A percentile compares a stretch with the other conserved stretches of the same genome.
Conservation (phyloP, 2,329 filamentous ascomycete genomes). For the Hymenoscyphus repandus region DNA sequence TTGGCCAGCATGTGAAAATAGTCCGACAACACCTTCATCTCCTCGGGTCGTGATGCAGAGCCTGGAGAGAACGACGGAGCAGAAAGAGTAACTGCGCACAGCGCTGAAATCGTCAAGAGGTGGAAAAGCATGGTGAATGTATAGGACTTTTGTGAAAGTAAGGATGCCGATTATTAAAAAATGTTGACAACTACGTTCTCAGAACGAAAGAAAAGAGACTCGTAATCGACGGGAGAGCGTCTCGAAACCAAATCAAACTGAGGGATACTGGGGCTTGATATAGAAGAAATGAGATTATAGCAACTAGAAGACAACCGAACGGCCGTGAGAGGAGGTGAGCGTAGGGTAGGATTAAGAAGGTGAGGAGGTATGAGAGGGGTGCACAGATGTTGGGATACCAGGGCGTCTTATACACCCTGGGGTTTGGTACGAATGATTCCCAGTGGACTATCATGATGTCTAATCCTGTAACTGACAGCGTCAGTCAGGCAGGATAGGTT, state of each 20-base stretch:
- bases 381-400: conserved; percentile 6
- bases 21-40: conserved; percentile 42
- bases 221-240: not conserved
- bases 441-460: conserved; percentile 1
- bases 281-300: not conserved
- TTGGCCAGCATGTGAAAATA: conserved; percentile 57
- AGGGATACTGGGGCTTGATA: conserved; percentile 9
- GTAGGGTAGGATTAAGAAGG: not conserved
- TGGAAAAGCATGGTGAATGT: conserved; percentile 44
- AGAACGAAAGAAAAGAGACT: not conserved
- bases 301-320: conserved; percentile 1
- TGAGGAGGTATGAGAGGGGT: conserved; percentile 2
- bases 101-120: conserved; percentile 41
- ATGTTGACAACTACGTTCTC: not conserved
- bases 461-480: conserved; percentile 9
- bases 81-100: conserved; percentile 40
- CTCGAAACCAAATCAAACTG: not conserved
- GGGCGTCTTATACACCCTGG: conserved; percentile 23
- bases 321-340: not conserved
- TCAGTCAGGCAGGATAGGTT: not conserved
- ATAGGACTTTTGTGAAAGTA: conserved; percentile 5
- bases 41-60: conserved; percentile 18
- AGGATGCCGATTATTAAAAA: not conserved
- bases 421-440: no score
- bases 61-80: conserved; percentile 24